These are phyloP conservation scores for Sclerotinia borealis DNA, from an alignment of 2,329 filamentous ascomycete species.

Conservation along the genomic window DNA sequence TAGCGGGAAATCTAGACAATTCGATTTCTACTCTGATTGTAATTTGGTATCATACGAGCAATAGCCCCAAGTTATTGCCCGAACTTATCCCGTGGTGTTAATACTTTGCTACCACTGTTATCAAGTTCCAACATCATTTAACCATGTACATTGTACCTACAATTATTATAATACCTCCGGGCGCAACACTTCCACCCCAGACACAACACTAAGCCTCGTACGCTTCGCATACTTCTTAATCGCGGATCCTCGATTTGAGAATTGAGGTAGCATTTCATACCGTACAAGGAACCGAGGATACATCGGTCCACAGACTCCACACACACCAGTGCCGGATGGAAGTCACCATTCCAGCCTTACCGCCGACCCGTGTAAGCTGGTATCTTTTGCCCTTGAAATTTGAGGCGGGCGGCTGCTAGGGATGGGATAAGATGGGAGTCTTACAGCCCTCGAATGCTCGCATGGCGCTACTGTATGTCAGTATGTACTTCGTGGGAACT, in stretches of 20 bases:
- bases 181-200: neutral
- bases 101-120: neutral
- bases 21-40: neutral
- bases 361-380: neutral
- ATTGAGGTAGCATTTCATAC: neutral
- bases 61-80: neutral
- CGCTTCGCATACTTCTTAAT: neutral
- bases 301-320: neutral
- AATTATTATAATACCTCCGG: neutral
- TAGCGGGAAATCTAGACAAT: too few species aligned
- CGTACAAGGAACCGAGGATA: too few species aligned
- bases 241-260: neutral
- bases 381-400: neutral
- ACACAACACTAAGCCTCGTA: neutral
- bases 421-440: neutral
- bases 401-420: neutral
- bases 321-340: neutral
- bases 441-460: neutral
- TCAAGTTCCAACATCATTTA: neutral
- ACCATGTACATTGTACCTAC: neutral
- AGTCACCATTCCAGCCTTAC: neutral
- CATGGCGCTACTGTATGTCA: neutral
- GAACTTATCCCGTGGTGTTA: neutral
- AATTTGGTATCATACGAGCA: too few species aligned
- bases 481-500: neutral